phyloP scores from a whole-genome alignment of 140 eudicot species.

The Anethum foeniculum region DNA sequence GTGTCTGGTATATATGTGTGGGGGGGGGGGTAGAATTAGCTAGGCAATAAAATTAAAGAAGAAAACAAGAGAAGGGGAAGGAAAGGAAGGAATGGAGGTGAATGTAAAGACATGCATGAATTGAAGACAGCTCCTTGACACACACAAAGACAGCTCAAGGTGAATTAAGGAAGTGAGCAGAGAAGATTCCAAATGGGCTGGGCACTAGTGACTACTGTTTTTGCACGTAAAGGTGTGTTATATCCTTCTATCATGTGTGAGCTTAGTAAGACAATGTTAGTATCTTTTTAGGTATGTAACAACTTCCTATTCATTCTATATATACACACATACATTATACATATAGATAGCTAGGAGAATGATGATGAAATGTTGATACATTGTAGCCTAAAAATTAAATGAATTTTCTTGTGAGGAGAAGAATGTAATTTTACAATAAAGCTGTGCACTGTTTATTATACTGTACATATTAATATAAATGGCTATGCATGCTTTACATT shows the following conservation, averaged over 20 bases:
- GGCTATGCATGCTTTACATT: slow-evolving; percentile 4
- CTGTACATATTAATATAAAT: background rate
- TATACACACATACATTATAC: background rate
- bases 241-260: slow-evolving; percentile 10
- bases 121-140: slow-evolving; percentile 1
- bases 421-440: background rate
- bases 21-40: background rate
- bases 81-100: slow-evolving; percentile 1
- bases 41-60: background rate
- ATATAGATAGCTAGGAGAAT: too few species aligned
- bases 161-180: slow-evolving; percentile 20
- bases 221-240: slow-evolving; percentile 30
- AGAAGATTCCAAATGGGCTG: slow-evolving; percentile 30
- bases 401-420: background rate
- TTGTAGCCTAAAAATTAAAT: background rate
- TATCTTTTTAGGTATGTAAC: background rate
- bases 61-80: background rate
- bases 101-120: background rate
- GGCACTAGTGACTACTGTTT: slow-evolving; percentile 18
- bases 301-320: background rate
- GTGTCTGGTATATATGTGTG: background rate
- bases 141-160: slow-evolving; percentile 5
- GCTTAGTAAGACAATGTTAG: slow-evolving; percentile 12
- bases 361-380: background rate
- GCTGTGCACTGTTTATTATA: background rate